Percentiles rank a stretch among this genome's conserved stretches.
phyloP scores from a whole-genome alignment of 108 stramenopile species.

The Nitzschia palea region DNA sequence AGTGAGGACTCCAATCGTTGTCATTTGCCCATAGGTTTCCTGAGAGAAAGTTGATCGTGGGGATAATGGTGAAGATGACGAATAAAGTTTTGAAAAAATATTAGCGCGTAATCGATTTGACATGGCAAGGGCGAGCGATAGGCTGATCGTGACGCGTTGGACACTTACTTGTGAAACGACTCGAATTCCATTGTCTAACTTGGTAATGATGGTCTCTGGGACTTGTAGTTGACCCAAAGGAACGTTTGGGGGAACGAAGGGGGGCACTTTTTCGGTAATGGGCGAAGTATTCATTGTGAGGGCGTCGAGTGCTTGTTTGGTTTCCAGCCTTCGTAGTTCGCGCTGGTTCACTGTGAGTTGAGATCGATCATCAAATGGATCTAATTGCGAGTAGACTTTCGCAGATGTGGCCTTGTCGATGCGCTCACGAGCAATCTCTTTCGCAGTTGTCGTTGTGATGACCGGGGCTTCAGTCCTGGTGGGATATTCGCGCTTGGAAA shows the following conservation, averaged over 20 bases:
- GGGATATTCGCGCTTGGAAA: constrained; percentile 72
- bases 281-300: constrained; percentile 28
- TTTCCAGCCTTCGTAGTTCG: constrained; percentile 16
- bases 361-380: constrained; percentile 52
- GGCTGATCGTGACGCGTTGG: too few species aligned
- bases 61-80: too few species aligned
- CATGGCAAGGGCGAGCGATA: too few species aligned
- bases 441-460: constrained; percentile 50
- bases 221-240: constrained; percentile 38
- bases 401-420: not conserved
- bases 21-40: constrained; percentile 82
- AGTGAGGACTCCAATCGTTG: constrained; percentile 70
- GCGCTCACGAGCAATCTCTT: constrained; percentile 9
- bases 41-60: too few species aligned
- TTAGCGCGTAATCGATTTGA: too few species aligned
- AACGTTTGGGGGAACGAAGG: constrained; percentile 60
- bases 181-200: constrained; percentile 80
- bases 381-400: constrained; percentile 24
- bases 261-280: constrained; percentile 47
- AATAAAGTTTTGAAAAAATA: too few species aligned
- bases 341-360: constrained; percentile 19
- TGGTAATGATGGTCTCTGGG: constrained; percentile 76
- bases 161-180: constrained; percentile 66
- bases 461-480: constrained; percentile 64
- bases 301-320: constrained; percentile 9